Percentiles rank a stretch among this genome's conserved stretches.
Conservation (phyloP, 768 basidiomycete genomes). For the Symmetrospora coprosmae region DNA sequence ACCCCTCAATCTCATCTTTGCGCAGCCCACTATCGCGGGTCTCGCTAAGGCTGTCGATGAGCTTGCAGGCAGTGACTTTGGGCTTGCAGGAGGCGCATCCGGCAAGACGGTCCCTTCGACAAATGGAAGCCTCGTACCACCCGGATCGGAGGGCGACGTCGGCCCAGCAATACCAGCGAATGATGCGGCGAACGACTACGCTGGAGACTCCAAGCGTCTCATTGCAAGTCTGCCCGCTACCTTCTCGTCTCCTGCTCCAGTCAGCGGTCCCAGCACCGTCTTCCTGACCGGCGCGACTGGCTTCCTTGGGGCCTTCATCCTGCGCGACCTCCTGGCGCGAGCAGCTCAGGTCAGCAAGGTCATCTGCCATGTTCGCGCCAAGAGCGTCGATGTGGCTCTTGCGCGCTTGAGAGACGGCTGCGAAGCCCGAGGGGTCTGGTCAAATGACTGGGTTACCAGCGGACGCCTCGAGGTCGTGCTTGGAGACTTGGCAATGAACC, state of each 20-base stretch:
- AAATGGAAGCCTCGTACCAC: conserved; percentile 16
- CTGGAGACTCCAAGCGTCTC: conserved; percentile 58
- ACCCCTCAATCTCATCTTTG: conserved; percentile 80
- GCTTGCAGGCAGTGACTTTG: conserved; percentile 65
- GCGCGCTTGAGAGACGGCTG: conserved; percentile 57
- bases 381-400: conserved; percentile 50
- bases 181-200: conserved; percentile 46
- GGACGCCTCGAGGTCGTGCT: conserved; percentile 61
- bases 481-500: conserved; percentile 64
- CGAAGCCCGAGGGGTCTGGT: conserved; percentile 72
- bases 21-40: conserved; percentile 66
- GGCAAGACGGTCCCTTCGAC: conserved; percentile 15
- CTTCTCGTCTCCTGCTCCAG: conserved; percentile 51
- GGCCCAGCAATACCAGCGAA: conserved; percentile 24
- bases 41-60: conserved; percentile 63
- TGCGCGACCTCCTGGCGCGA: conserved; percentile 58
- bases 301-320: conserved; percentile 84
- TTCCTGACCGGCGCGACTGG: conserved; percentile 97
- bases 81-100: conserved; percentile 42
- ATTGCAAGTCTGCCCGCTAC: conserved; percentile 46
- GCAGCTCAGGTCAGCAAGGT: conserved; percentile 60
- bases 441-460: conserved; percentile 59
- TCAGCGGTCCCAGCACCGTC: conserved; percentile 49
- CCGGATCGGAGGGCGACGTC: not conserved
- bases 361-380: conserved; percentile 75